These are phyloP conservation scores for Geoglossum glabrum DNA, from an alignment of 495 filamentous ascomycete genomes.

Conservation along the genomic window DNA sequence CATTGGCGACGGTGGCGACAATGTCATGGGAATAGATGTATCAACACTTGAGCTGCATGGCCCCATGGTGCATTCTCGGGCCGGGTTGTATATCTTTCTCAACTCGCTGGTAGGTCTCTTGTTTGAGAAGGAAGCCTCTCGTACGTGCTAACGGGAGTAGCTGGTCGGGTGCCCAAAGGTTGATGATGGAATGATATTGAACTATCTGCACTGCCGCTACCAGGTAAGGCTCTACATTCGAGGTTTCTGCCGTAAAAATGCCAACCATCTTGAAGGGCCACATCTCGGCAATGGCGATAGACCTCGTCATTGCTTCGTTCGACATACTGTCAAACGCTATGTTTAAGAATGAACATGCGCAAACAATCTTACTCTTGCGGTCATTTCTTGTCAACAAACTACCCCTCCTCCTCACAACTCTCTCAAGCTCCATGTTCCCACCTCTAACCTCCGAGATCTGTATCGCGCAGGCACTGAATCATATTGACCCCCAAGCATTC, in stretches of 20 bases:
- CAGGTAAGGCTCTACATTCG: constrained; percentile 26
- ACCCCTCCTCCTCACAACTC: constrained; percentile 50
- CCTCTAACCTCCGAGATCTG: constrained; percentile 53
- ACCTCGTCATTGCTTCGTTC: constrained; percentile 72
- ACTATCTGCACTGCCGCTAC: constrained; percentile 66
- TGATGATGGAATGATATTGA: constrained; percentile 59
- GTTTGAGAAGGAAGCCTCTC: background rate
- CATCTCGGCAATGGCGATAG: constrained; percentile 48
- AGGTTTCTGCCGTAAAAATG: background rate
- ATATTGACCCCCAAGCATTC: constrained; percentile 60
- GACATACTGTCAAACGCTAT: constrained; percentile 76
- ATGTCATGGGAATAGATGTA: constrained; percentile 1
- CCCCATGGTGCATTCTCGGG: constrained; percentile 56
- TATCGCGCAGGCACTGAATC: constrained; percentile 56
- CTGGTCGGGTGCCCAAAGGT: constrained; percentile 63
- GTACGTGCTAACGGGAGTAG: constrained; percentile 21
- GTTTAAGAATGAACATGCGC: constrained; percentile 51
- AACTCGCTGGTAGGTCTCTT: constrained; percentile 49
- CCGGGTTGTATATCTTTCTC: constrained; percentile 80
- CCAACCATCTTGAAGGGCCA: constrained; percentile 33
- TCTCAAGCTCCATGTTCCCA: constrained; percentile 38
- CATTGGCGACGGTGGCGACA: constrained; percentile 9
- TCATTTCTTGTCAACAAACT: constrained; percentile 91
- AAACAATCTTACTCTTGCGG: constrained; percentile 57
- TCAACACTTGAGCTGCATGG: constrained; percentile 16